Percentiles rank a stretch among this genome's conserved stretches.
Evolutionary conservation across 805 yeast species (phyloP).

Genomic region (Deakozyma indianensis): DNA sequence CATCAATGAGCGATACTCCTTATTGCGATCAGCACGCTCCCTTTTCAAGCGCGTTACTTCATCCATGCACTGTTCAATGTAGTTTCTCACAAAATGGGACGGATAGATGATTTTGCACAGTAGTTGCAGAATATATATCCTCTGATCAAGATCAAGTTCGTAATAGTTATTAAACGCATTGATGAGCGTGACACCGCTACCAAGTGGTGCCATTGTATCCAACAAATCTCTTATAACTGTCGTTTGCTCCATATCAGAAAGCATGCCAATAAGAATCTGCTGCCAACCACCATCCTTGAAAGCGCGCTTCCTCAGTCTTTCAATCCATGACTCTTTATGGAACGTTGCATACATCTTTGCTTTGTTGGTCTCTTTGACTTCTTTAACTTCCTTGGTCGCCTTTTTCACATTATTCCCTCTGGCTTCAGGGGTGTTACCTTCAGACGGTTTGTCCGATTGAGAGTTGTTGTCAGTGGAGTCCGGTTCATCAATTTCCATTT

Average conservation of each 20-base stretch:
- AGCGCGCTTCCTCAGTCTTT: constrained; percentile 54
- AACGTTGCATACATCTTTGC: constrained; percentile 2
- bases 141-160: constrained; percentile 35
- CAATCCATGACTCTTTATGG: constrained; percentile 44
- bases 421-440: constrained; percentile 6
- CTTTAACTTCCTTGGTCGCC: constrained; percentile 3
- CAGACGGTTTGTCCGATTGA: constrained; percentile 21
- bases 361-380: neutral
- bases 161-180: constrained; percentile 43
- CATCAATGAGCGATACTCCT: constrained; percentile 39
- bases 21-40: constrained; percentile 47
- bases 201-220: constrained; percentile 39
- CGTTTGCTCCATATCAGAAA: constrained; percentile 41
- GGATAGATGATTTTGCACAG: constrained; percentile 48
- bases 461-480: constrained; percentile 8
- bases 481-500: constrained; percentile 10
- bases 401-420: constrained; percentile 6
- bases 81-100: constrained; percentile 42
- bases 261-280: constrained; percentile 55
- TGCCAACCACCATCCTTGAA: constrained; percentile 85
- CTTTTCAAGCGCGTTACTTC: constrained; percentile 47
- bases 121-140: constrained; percentile 44
- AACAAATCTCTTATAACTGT: constrained; percentile 36
- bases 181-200: constrained; percentile 30
- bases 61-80: constrained; percentile 57